Base-by-base conservation (phyloP, 148 eudicot genomes). In the Salicornia ramosissima region DNA sequence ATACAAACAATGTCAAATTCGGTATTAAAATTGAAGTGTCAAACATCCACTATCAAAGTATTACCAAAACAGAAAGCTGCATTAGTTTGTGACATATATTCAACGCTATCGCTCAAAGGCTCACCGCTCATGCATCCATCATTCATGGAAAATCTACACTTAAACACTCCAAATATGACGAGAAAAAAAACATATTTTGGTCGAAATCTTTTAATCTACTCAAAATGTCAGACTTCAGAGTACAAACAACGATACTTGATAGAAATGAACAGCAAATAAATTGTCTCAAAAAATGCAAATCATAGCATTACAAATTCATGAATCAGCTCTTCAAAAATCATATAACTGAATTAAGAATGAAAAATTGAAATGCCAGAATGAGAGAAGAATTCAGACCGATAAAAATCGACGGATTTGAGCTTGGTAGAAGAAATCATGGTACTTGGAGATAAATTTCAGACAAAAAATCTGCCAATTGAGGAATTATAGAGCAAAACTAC, bases 351-450 rank as follows among this genome's bases (percentile, higher is more conserved):
- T 43, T 33, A 40, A 5, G 70, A 33, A 62, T 30, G 50, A 5
- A 19, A 12, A 36, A 43, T 36, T 10, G 19, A 64, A 49, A 72
- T 6, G n/a, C 25, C 39, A 64, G 43, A 46, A 52, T 26, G 50
- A 47, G 39, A 19, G 6, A 10, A 15, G 66, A 68, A 39, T 80
- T 70, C 77, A 49, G 42, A 92, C 96, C 97, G 86, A 81, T 87
- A 92, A 59, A 92, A 92, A 83, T 92, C 97, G 18, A 92, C 89
- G 57, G 97, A 87, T 88, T 92, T 92, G 77, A 90, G 78, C 81
- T 86, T 92, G 73, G 79, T 80, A 0, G 93, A 67, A 47, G 97
- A 80, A 69, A 82, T 79, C 90, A 92, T 85, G 84, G 72, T 26
- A 22, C 51, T 33, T 11, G 12, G 8, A 29, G 4, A 13, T 36